Conservation (phyloP, 2,329 filamentous ascomycete species). For the Stachybotrys chartarum region DNA sequence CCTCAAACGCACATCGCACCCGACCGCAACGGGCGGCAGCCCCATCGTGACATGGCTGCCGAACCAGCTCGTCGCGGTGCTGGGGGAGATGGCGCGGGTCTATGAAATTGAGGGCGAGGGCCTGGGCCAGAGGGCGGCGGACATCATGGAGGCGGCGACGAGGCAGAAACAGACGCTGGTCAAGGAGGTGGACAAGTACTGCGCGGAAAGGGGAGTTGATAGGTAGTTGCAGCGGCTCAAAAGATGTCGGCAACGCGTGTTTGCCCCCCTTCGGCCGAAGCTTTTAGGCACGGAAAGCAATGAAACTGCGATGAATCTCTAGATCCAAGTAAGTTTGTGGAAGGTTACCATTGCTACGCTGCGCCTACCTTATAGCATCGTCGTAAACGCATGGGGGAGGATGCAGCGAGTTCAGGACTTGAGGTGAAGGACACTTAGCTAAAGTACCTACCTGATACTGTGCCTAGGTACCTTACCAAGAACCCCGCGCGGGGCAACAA, state of each 20-base stretch:
- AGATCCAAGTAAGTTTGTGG: too few species aligned
- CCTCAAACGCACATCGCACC: constrained; percentile 67
- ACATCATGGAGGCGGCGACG: constrained; percentile 60
- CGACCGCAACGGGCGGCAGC: constrained; percentile 72
- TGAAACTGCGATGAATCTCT: background rate
- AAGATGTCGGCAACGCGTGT: too few species aligned
- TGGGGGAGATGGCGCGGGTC: constrained; percentile 61
- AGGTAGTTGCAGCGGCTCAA: background rate
- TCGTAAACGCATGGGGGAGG: too few species aligned
- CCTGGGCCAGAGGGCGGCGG: constrained; percentile 39
- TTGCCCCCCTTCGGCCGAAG: too few species aligned
- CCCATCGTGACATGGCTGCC: constrained; percentile 81
- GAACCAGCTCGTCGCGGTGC: constrained; percentile 70
- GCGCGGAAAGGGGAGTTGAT: constrained; percentile 49
- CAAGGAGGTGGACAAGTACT: constrained; percentile 73
- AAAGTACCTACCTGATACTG: too few species aligned
- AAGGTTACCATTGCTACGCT: too few species aligned
- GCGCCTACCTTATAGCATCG: too few species aligned
- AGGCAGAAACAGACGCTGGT: constrained; percentile 58
- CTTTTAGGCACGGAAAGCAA: background rate
- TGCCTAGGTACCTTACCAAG: too few species aligned
- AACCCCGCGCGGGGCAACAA: too few species aligned
- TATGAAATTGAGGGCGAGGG: constrained; percentile 36
- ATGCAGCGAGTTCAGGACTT: too few species aligned
- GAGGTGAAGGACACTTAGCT: too few species aligned